Conservation (phyloP, 495 filamentous ascomycete species). For the Lineolata rhizophorae region DNA sequence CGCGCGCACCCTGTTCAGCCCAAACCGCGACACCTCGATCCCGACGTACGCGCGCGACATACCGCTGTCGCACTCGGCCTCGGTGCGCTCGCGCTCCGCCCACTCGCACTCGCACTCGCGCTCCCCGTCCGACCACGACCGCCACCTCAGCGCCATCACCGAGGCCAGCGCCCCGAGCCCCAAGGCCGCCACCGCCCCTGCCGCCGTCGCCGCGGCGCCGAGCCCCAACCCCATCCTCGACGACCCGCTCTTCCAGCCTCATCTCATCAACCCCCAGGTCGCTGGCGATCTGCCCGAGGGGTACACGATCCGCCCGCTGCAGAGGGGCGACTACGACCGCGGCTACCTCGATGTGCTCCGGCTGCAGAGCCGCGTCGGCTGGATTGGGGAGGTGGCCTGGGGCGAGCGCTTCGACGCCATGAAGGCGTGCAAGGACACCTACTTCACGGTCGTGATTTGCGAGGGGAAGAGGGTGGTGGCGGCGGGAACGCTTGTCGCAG, state of each 20-base stretch:
- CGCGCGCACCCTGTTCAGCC: neutral
- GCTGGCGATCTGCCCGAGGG: slow-evolving; percentile 2
- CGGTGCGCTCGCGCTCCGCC: too few species aligned
- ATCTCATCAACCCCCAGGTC: neutral
- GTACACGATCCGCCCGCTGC: slow-evolving; percentile 1
- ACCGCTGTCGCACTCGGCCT: too few species aligned
- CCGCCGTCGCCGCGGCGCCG: neutral
- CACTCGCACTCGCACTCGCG: too few species aligned
- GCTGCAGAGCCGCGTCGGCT: slow-evolving; percentile 1
- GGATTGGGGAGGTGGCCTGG: slow-evolving; percentile 3
- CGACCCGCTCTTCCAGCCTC: neutral
- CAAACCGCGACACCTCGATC: neutral
- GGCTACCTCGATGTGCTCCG: slow-evolving; percentile 3
- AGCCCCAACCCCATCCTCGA: neutral
- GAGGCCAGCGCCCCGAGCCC: too few species aligned
- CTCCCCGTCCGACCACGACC: too few species aligned
- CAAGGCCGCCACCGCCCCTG: too few species aligned
- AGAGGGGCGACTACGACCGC: slow-evolving; percentile 1
- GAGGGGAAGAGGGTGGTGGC: slow-evolving; percentile 1
- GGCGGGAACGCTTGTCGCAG: slow-evolving; percentile 3
- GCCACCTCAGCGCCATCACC: too few species aligned
- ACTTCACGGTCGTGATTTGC: slow-evolving; percentile 1
- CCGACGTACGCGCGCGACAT: too few species aligned
- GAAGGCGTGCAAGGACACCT: neutral
- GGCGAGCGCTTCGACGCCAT: slow-evolving; percentile 2